Percentiles rank a stretch among this genome's conserved stretches.
Conservation (phyloP, 1,284 basidiomycete genomes). For the Apiotrichum porosum region DNA sequence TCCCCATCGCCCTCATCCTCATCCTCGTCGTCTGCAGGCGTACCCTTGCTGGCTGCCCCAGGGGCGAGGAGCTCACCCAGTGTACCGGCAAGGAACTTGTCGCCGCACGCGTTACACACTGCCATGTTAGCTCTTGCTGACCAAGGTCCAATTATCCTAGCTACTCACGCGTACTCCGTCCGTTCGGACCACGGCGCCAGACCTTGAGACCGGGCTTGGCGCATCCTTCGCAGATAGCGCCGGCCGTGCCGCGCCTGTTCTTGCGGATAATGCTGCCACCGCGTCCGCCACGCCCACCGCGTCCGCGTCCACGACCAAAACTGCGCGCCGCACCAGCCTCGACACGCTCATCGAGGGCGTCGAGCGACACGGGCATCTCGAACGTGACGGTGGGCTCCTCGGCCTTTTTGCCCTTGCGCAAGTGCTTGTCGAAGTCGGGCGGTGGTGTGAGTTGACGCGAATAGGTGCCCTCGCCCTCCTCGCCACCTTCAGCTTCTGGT, state of each 20-base stretch:
- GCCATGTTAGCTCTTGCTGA: neutral
- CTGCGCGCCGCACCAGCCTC: slow-evolving; percentile 28
- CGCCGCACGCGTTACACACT: slow-evolving; percentile 44
- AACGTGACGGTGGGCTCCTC: slow-evolving; percentile 35
- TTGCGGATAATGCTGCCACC: slow-evolving; percentile 5
- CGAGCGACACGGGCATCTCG: slow-evolving; percentile 43
- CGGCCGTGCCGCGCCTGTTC: slow-evolving; percentile 13
- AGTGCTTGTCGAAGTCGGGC: slow-evolving; percentile 11
- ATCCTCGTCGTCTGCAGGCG: neutral
- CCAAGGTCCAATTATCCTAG: neutral
- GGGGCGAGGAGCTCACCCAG: slow-evolving; percentile 35
- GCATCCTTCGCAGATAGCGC: slow-evolving; percentile 40
- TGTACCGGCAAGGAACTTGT: slow-evolving; percentile 33
- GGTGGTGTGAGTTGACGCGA: slow-evolving; percentile 6
- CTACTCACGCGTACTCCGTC: slow-evolving; percentile 37
- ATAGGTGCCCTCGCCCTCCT: neutral
- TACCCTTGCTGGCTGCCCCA: slow-evolving; percentile 18
- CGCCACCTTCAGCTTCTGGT: slow-evolving; percentile 15
- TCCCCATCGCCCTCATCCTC: neutral
- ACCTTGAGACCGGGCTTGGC: slow-evolving; percentile 31
- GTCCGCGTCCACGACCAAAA: slow-evolving; percentile 1
- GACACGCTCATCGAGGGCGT: slow-evolving; percentile 40
- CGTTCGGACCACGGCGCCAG: slow-evolving; percentile 41
- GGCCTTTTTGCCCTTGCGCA: slow-evolving; percentile 13
- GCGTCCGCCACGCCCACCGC: slow-evolving; percentile 1